A percentile compares a stretch with the other conserved stretches of the same genome.
Conservation (phyloP, 768 basidiomycete species). For the Candolleomyces eurysporus region DNA sequence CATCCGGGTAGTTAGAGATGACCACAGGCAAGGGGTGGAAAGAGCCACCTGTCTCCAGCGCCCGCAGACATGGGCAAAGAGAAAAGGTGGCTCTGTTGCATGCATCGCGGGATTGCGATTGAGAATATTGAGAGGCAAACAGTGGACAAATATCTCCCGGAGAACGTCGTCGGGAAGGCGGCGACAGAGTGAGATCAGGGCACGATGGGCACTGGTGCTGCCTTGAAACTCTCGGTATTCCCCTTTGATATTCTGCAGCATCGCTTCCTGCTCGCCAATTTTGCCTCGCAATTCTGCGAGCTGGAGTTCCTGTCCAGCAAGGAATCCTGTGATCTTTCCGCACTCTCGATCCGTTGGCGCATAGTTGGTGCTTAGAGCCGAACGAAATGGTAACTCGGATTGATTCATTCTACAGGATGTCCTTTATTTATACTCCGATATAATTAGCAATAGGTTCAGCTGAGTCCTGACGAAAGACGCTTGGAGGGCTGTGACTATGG, state of each 20-base stretch:
- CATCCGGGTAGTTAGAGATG: background rate
- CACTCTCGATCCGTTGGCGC: background rate
- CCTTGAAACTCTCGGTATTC: background rate
- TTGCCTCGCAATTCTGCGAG: background rate
- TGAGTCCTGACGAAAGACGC: too few species aligned
- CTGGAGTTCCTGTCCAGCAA: background rate
- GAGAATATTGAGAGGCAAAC: conserved; percentile 1
- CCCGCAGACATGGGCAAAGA: conserved; percentile 7
- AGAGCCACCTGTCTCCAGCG: conserved; percentile 6
- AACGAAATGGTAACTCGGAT: background rate
- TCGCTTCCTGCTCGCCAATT: background rate
- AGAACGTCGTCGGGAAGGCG: conserved; percentile 6
- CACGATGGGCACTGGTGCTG: background rate
- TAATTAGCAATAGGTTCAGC: too few species aligned
- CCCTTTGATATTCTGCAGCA: background rate
- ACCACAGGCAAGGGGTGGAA: conserved; percentile 7
- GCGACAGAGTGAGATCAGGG: background rate
- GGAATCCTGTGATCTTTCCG: background rate
- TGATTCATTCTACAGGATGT: too few species aligned
- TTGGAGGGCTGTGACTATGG: too few species aligned
- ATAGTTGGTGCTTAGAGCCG: background rate
- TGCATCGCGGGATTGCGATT: conserved; percentile 4
- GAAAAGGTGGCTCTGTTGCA: conserved; percentile 5
- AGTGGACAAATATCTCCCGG: conserved; percentile 9
- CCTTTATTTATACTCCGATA: too few species aligned